Base-by-base conservation (phyloP, 2,329 filamentous ascomycete genomes). In the Alternaria longipes region DNA sequence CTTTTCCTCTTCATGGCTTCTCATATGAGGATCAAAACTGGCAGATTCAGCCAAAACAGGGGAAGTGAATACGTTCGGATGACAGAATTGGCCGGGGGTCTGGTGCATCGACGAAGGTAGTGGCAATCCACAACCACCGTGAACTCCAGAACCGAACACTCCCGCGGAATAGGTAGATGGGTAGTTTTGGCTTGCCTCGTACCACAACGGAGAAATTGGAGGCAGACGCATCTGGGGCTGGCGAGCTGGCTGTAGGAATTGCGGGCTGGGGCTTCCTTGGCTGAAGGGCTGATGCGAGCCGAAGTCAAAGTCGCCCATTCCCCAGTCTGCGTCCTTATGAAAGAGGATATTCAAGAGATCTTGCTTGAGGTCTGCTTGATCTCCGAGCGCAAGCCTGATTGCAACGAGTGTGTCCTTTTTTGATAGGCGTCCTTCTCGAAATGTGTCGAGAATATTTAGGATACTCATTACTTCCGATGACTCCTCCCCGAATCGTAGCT, bases 241-340 rank as follows among this genome's bases (percentile, higher is more conserved):
- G 53, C 75, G 68, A 20, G 60, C 30, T 4, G 73, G 70, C 38
- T 77, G 66, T 28, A 77, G 58, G 49, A 69, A 72, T 6, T 56
- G 60, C 8, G 73, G 72, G 4, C 42, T 45, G n/a, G 62, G 28
- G 30, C 28, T 34, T 8, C 53, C 32, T 56, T 47, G 41, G 36
- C 38, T 14, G 42, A 6, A 12, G 28, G 55, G 47, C 22, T 51
- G 57, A 30, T 40, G 26, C 26, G 60, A 50, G 18, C 66, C 63
- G 30, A 71, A 73, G 34, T 75, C 71, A 28, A 72, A 74, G 45
- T 75, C 71, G 14, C 57, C 62, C 8, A 56, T 41, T 8, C 53
- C 63, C 72, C 72, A 72, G 9, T 55, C 49, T 8, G 71, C 67
- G 20, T 72, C 70, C 41, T 62, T 47, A n/a, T 74, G 70, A 34